Evolutionary conservation across 2,329 filamentous ascomycete species (phyloP), one percentile per base, ranked within the genome.

Genomic region (Aciculosporium take): DNA sequence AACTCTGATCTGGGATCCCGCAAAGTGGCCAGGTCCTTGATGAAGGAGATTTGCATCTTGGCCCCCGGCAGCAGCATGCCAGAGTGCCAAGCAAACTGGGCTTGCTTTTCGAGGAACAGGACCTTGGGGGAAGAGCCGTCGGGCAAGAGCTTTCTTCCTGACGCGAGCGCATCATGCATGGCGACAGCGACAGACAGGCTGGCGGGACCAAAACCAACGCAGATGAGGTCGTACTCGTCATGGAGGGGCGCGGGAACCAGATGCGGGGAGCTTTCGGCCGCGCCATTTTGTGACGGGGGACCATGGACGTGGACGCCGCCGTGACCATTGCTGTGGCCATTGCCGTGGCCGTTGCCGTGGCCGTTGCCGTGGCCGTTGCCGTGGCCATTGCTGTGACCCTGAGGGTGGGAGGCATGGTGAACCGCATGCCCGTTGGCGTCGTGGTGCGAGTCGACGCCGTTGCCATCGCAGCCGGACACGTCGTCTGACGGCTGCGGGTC

Each of bases 11-110:
- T 76, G 7, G 89, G 89, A 57, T 96, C 80, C 44, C 89, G 75
- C 50, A 94, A 70, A 3, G 85, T 91, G 3, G 89, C 89, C 60
- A 96, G 75, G 57, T 96, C 89, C 66, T 96, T 96, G 65, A 96
- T 74, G 66, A 94, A 96, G 8, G 85, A 93, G 52, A 96, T 96
- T 59, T 96, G 89, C 89, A 96, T 96, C 64, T 83, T 87, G 40
- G 88, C 84, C 5, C 87, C 88, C 0, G 87, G 85, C 3, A 96
- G 74, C 45, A 95, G 76, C 89, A 96, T 96, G 45, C 89, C 89
- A 0, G 86, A 79, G 61, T 96, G 89, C 89, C 89, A 96, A 44
- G 83, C 77, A 56, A 96, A 96, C 37, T 71, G 66, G 25, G 68
- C 56, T 62, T 96, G 89, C 60, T 84, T 82, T 67, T 96, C 89